Conservation (phyloP, 169 alveolate genomes). For the Cryptosporidium sp. region DNA sequence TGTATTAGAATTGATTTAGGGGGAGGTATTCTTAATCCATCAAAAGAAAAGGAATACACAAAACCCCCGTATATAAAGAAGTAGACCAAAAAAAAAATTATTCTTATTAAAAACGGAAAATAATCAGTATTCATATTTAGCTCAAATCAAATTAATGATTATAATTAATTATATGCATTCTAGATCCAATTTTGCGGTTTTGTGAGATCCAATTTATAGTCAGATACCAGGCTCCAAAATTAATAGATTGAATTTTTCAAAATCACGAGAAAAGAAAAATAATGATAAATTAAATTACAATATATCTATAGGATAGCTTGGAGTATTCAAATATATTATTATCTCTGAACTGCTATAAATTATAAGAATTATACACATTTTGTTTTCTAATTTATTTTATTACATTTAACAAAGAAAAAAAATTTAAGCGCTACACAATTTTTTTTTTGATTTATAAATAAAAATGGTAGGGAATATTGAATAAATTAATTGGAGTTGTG, state of each 20-base stretch:
- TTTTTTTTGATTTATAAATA: neutral
- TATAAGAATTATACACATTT: neutral
- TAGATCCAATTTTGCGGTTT: constrained; percentile 31
- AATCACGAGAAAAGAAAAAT: neutral
- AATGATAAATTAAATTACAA: too few relatives aligned
- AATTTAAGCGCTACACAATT: neutral
- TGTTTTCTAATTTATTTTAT: neutral
- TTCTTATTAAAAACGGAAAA: neutral
- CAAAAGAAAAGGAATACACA: constrained; percentile 3
- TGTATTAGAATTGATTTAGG: constrained; percentile 29
- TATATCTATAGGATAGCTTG: too few relatives aligned
- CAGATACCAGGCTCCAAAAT: constrained; percentile 28
- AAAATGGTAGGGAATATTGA: neutral
- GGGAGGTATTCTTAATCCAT: constrained; percentile 30
- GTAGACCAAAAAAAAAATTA: neutral
- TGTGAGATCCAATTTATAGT: constrained; percentile 25
- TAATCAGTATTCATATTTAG: neutral
- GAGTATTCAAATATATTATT: too few relatives aligned
- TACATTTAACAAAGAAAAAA: neutral
- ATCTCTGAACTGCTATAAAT: too few relatives aligned
- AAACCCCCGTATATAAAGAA: neutral
- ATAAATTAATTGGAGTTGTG: neutral
- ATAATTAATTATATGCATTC: neutral
- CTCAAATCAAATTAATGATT: neutral
- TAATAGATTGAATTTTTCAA: neutral